Evolutionary conservation across 116 monocot genomes (phyloP).

Genomic region (Dioscorea cayenensis): DNA sequence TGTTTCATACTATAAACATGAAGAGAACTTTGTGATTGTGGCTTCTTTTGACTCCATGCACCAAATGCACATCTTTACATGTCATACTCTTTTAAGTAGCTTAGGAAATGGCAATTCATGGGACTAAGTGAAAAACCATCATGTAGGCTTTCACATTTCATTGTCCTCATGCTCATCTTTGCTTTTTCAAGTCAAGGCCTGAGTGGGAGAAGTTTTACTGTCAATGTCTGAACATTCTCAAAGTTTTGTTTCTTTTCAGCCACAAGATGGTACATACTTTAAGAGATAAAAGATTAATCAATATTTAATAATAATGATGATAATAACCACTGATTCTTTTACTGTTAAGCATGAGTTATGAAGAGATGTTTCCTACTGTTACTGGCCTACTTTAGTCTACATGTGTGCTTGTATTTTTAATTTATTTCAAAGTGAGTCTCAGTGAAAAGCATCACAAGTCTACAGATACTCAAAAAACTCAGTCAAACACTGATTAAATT

Average conservation of each 20-base stretch:
- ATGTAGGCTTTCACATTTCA: background rate
- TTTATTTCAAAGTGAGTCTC: background rate
- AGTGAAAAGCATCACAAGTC: constrained; percentile 1
- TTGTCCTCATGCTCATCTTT: background rate
- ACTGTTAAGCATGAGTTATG: background rate
- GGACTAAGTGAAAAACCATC: background rate
- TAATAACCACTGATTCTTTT: background rate
- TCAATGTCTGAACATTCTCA: too few species aligned
- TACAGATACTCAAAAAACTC: background rate
- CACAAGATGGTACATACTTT: too few species aligned
- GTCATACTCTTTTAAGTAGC: background rate
- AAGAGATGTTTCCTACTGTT: background rate
- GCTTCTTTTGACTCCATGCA: background rate
- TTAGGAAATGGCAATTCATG: background rate
- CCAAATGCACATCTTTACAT: constrained; percentile 1
- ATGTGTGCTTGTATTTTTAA: background rate
- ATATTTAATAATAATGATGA: too few species aligned
- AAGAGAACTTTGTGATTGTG: background rate
- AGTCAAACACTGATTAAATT: background rate
- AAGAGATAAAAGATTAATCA: too few species aligned
- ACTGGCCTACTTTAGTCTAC: background rate
- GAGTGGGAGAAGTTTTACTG: too few species aligned
- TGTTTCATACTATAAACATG: background rate
- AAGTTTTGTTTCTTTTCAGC: too few species aligned
- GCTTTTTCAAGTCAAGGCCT: too few species aligned